phyloP scores from a whole-genome alignment of 2,329 filamentous ascomycete genomes.

The Talaromyces sp. region DNA sequence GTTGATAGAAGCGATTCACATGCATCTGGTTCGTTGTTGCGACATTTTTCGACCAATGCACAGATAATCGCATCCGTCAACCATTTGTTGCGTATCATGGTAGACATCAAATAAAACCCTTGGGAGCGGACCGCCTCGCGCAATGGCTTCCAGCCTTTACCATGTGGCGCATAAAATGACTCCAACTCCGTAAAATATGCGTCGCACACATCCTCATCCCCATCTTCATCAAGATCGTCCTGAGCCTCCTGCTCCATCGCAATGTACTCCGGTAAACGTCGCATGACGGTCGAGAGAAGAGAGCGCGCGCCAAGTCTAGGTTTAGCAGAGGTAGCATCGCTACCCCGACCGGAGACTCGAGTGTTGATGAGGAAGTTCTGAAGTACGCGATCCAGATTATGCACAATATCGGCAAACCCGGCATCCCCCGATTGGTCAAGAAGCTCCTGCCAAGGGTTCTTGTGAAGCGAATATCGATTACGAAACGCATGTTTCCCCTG shows the following conservation, averaged over 20 bases:
- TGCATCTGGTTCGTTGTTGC: constrained; percentile 38
- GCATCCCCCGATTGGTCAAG: constrained; percentile 36
- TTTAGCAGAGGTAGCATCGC: constrained; percentile 1
- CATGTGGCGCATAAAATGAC: constrained; percentile 38
- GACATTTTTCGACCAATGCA: constrained; percentile 37
- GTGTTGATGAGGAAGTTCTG: constrained; percentile 43
- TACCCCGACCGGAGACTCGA: constrained; percentile 12
- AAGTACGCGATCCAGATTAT: constrained; percentile 38
- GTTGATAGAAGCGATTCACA: constrained; percentile 38
- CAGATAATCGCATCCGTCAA: constrained; percentile 35
- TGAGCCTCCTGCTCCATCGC: constrained; percentile 39
- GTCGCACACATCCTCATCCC: constrained; percentile 44
- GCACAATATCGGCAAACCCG: constrained; percentile 39
- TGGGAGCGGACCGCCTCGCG: constrained; percentile 45
- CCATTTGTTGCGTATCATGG: constrained; percentile 41
- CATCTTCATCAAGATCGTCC: constrained; percentile 35
- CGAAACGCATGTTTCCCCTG: constrained; percentile 30
- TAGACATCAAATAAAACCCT: constrained; percentile 42
- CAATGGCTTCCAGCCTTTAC: constrained; percentile 43
- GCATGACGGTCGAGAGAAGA: constrained; percentile 40
- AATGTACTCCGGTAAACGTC: constrained; percentile 43
- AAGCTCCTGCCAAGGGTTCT: constrained; percentile 39
- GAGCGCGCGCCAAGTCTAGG: constrained; percentile 34
- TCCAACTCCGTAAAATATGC: constrained; percentile 48
- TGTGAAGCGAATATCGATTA: constrained; percentile 31